A percentile compares a stretch with the other conserved stretches of the same genome.
Evolutionary conservation across 225 moss, liverwort and hornwort genomes (phyloP).

Genomic region (Physcomitrium patens): DNA sequence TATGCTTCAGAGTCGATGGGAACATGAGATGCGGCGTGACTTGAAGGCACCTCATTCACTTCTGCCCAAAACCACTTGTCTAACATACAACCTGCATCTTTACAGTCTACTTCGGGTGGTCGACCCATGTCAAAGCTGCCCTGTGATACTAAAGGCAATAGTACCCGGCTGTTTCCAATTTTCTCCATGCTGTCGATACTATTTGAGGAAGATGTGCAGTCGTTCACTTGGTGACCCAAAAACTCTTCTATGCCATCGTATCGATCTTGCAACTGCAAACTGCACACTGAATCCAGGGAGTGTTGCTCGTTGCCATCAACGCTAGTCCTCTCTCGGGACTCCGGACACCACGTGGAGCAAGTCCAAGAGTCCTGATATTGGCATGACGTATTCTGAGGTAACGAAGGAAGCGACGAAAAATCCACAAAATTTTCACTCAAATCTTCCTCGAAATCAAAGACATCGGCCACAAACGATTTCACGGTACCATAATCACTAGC

Average conservation of each 20-base stretch:
- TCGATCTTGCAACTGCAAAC: slow-evolving; percentile 35
- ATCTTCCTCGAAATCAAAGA: slow-evolving; percentile 36
- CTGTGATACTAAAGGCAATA: slow-evolving; percentile 35
- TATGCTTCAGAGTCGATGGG: slow-evolving; percentile 58
- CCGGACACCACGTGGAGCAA: slow-evolving; percentile 35
- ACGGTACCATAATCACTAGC: slow-evolving; percentile 43
- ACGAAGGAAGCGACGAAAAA: slow-evolving; percentile 78
- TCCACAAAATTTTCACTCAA: slow-evolving; percentile 36
- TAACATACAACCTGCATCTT: slow-evolving; percentile 34
- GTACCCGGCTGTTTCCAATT: slow-evolving; percentile 39
- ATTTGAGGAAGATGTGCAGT: slow-evolving; percentile 35
- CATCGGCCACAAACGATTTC: slow-evolving; percentile 35
- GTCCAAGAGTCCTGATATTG: slow-evolving; percentile 27
- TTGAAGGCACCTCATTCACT: slow-evolving; percentile 27
- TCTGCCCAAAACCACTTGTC: slow-evolving; percentile 37
- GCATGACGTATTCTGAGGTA: slow-evolving; percentile 44
- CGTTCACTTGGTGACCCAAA: slow-evolving; percentile 32
- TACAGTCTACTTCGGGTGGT: slow-evolving; percentile 47
- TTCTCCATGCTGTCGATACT: slow-evolving; percentile 36
- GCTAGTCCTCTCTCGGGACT: slow-evolving; percentile 25
- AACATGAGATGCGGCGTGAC: slow-evolving; percentile 29
- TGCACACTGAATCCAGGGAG: slow-evolving; percentile 33
- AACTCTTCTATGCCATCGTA: slow-evolving; percentile 13
- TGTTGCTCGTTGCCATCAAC: slow-evolving; percentile 34
- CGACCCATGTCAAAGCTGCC: slow-evolving; percentile 55